Evolutionary conservation across 257 asterid genomes (phyloP), one percentile per base, ranked within the genome.

Genomic region (Penstemon newberryi): DNA sequence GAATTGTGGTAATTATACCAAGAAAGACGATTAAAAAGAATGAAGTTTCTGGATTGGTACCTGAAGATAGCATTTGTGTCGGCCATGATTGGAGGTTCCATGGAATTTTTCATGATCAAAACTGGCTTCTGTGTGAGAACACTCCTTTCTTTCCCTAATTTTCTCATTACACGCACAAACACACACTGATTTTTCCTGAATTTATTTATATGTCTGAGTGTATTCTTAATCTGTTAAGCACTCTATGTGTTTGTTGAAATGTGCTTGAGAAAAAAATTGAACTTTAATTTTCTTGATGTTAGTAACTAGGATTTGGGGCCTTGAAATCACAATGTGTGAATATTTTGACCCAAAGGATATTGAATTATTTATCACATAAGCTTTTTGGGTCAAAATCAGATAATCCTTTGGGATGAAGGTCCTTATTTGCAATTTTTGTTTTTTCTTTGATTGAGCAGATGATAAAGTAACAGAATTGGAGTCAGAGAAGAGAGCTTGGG

Each of bases 81-180:
- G 10, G 94, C 95, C 6, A 66, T 79, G 76, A 69, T 93, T 67
- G 98, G 98, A 63, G 97, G 92, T 65, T 88, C 94, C 45, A 88
- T 93, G 96, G 98, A 93, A 71, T 43, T 86, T 5, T 93, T 93
- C 92, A 93, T 93, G 96, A 90, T 93, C 83, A 90, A 93, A 75
- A 90, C 96, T 73, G 96, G 96, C 67, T 88, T 93, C 85, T 93
- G 98, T 90, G 84, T 79, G 97, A 79, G 83, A 81, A 54, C 76
- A 62, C 72, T 82, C 87, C 86, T 79, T 82, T 76, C 81, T 36
- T 70, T 65, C 47, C 18, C 51, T 12, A 11, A 52, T 18, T 8
- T 43, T 47, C 6, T 5, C 7, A 4, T 67, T 43, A 13, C 3
- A 25, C 9, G 51, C 39, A 25, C 43, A 15, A 39, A 25, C 33